Conservation (phyloP, 441 rosid genomes). For the Omphalea diandra region DNA sequence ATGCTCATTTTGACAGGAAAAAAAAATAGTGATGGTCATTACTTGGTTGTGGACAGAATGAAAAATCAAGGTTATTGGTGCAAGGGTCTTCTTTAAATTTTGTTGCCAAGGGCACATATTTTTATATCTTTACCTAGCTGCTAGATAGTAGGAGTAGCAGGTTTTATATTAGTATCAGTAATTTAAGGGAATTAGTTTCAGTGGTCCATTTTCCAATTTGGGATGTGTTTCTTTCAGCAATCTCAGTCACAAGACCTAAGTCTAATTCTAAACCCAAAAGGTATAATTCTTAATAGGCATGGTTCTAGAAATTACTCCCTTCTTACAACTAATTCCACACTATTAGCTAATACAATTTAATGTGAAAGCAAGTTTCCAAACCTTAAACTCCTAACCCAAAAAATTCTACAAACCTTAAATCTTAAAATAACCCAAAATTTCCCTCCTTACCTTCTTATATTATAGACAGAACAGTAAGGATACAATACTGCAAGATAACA, state of each 20-base stretch:
- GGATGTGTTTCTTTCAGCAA: background rate
- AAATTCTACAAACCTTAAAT: background rate
- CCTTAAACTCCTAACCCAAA: background rate
- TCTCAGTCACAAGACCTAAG: background rate
- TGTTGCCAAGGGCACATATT: too few relatives aligned
- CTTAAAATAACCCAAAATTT: background rate
- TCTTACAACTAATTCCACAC: background rate
- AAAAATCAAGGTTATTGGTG: background rate
- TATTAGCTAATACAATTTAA: background rate
- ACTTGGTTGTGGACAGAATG: background rate
- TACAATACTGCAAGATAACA: background rate
- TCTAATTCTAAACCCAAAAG: too few relatives aligned
- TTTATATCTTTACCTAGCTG: too few relatives aligned
- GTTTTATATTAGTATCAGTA: too few relatives aligned
- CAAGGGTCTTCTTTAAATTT: background rate
- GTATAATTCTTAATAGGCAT: background rate
- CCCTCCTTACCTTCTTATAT: background rate
- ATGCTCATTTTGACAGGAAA: too few relatives aligned
- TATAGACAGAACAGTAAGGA: too few relatives aligned
- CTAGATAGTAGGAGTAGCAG: too few relatives aligned
- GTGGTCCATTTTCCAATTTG: background rate
- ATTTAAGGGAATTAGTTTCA: too few relatives aligned
- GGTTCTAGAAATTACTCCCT: background rate
- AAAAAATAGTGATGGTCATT: background rate
- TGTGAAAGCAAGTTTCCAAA: background rate